Evolutionary conservation across 2,329 filamentous ascomycete genomes (phyloP).

Genomic region (Hymenoscyphus linearis): DNA sequence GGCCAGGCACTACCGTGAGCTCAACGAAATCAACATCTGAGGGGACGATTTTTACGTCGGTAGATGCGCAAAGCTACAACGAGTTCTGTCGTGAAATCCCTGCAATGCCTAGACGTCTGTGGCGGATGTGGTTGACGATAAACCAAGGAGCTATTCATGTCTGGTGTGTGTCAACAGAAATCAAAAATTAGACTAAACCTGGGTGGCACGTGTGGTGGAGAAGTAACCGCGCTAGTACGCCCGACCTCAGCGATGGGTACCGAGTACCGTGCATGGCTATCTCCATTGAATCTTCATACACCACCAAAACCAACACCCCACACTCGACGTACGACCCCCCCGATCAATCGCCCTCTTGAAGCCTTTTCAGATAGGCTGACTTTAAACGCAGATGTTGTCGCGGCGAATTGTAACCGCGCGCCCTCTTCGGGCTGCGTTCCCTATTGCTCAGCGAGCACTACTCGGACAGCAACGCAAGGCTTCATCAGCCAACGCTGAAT

Average conservation of each 20-base stretch:
- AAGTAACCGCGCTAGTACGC: neutral
- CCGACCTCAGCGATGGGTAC: neutral
- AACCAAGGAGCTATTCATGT: constrained; percentile 30
- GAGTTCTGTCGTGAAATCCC: constrained; percentile 45
- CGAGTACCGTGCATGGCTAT: neutral
- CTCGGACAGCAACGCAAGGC: constrained; percentile 47
- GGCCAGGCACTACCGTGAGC: constrained; percentile 41
- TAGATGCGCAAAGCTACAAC: constrained; percentile 42
- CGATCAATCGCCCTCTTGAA: neutral
- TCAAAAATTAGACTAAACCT: constrained; percentile 15
- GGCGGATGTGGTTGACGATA: constrained; percentile 32
- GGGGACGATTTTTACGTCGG: constrained; percentile 48
- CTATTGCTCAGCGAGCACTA: constrained; percentile 45
- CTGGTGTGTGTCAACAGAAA: constrained; percentile 46
- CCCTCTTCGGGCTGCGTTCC: constrained; percentile 41
- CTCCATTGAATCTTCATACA: neutral
- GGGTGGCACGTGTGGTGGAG: neutral
- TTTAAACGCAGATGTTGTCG: constrained; percentile 51
- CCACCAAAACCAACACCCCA: neutral
- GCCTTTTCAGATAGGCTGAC: neutral
- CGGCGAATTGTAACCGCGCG: constrained; percentile 51
- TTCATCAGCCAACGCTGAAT: constrained; percentile 19
- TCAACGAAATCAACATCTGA: constrained; percentile 55
- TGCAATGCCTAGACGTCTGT: constrained; percentile 48
- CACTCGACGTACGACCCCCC: constrained; percentile 10